Evolutionary conservation across 495 filamentous ascomycete species (phyloP).

Genomic region (Chaetomium cochliodes): DNA sequence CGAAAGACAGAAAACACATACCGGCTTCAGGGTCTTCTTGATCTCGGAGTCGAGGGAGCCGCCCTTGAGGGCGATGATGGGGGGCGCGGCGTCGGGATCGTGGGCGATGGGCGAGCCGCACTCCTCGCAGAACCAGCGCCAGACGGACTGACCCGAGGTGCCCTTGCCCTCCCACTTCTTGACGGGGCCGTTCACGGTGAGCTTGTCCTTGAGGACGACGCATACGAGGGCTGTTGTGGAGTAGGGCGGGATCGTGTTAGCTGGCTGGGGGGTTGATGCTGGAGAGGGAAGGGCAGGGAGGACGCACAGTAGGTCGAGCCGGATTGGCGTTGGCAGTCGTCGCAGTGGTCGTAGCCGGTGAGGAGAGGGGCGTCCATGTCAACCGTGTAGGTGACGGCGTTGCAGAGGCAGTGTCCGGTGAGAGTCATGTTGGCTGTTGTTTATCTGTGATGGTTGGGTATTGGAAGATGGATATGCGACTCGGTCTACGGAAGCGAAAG

Average conservation of each 20-base stretch:
- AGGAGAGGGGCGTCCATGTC: slow-evolving; percentile 55
- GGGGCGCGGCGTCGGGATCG: slow-evolving; percentile 64
- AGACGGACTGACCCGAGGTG: slow-evolving; percentile 57
- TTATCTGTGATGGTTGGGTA: not conserved
- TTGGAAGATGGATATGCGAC: not conserved
- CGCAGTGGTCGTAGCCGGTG: slow-evolving; percentile 67
- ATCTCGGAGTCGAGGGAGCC: slow-evolving; percentile 60
- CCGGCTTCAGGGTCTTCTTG: slow-evolving; percentile 67
- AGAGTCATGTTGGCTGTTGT: slow-evolving; percentile 56
- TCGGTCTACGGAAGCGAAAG: not conserved
- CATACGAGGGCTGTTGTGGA: slow-evolving; percentile 56
- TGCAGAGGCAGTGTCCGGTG: slow-evolving; percentile 69
- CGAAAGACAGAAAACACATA: slow-evolving; percentile 33
- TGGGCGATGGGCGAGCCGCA: slow-evolving; percentile 70
- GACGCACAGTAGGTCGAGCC: slow-evolving; percentile 66
- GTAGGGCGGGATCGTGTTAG: not conserved
- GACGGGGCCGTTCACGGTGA: slow-evolving; percentile 59
- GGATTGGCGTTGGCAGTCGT: slow-evolving; percentile 68
- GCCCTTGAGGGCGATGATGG: slow-evolving; percentile 68
- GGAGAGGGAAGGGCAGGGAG: not conserved
- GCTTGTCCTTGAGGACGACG: slow-evolving; percentile 61
- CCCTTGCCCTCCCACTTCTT: slow-evolving; percentile 60
- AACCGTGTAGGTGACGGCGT: slow-evolving; percentile 62
- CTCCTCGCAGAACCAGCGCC: slow-evolving; percentile 66
- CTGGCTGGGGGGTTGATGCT: not conserved